Base-by-base conservation (phyloP, 306 rosid species). In the Mimosa bimucronata region DNA sequence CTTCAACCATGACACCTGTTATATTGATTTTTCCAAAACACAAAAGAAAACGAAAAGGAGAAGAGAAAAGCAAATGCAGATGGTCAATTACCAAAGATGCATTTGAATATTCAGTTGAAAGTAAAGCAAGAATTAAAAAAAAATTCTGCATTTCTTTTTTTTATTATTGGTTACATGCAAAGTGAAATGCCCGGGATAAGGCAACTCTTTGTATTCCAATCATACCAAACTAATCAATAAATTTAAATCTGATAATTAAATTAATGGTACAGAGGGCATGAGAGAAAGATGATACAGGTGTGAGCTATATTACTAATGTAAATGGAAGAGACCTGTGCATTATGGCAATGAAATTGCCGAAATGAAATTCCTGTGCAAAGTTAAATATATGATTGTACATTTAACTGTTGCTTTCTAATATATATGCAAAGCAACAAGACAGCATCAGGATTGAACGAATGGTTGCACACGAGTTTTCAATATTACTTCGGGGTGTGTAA, bases 1-100 rank as follows among this genome's bases (percentile, higher is more conserved):
- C 88, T 93, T 96, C 90, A 82, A 79, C 99, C 99, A 96, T 75
- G 99, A 93, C 69, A 88, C 86, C 99, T 96, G 81, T 42, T 77
- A 71, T 72, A 10, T n/a, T 73, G 31, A 15, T 68, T 84, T 30
- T 34, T 34, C 7, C 16, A 28, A 28, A 42, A 57, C 62, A 21
- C 12, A 60, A 13, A 45, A 38, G 71, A 16, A 23, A 52, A 78
- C 25, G 57, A 68, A 19, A 77, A 23, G 14, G 30, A 53, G 28
- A 21, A 81, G 74, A 42, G 37, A 75, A 57, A 42, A 71, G 30
- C 64, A 85, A 65, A 66, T 9, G 18, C 34, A 76, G 37, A 52
- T 7, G 10, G 38, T 80, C 68, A 82, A 58, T 26, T 73, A 12
- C 44, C 44, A 46, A 58, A 21, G 9, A 74, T 64, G 67, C 53